Conservation (phyloP, 2,329 filamentous ascomycete species). For the Alternaria ethzedia region DNA sequence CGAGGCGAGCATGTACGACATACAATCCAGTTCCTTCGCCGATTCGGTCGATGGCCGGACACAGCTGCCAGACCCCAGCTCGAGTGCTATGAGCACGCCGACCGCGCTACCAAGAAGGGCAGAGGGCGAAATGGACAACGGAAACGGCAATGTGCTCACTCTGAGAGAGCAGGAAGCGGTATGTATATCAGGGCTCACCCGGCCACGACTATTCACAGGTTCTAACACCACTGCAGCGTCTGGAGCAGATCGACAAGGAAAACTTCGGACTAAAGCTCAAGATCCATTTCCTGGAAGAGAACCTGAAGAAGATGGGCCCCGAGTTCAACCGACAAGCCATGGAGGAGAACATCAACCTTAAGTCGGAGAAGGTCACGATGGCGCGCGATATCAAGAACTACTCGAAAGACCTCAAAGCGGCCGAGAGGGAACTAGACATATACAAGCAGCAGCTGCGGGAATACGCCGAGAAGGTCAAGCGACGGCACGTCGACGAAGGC, state of each 20-base stretch:
- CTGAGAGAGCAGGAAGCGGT: conserved; percentile 93
- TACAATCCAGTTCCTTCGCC: conserved; percentile 56
- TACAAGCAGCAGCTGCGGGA: conserved; percentile 84
- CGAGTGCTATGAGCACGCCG: conserved; percentile 82
- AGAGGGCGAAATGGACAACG: conserved; percentile 71
- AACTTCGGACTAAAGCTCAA: conserved; percentile 77
- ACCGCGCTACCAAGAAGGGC: conserved; percentile 71
- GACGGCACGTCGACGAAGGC: conserved; percentile 74
- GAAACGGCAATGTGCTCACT: conserved; percentile 87
- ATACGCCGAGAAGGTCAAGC: conserved; percentile 80
- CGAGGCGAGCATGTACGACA: conserved; percentile 69
- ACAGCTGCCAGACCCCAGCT: conserved; percentile 77
- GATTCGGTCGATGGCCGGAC: conserved; percentile 68
- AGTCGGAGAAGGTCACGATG: conserved; percentile 90
- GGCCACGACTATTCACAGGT: no score
- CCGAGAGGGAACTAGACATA: conserved; percentile 84
- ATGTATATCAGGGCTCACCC: conserved; percentile 25
- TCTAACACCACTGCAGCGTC: conserved; percentile 59
- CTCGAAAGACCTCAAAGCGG: conserved; percentile 80
- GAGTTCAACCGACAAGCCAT: conserved; percentile 88
- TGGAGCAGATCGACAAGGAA: conserved; percentile 96
- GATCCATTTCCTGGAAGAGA: conserved; percentile 91
- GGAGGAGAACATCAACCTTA: conserved; percentile 94
- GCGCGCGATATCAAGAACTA: conserved; percentile 84
- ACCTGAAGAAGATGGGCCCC: conserved; percentile 82